A percentile compares a stretch with the other conserved stretches of the same genome.
Conservation (phyloP, 2,329 filamentous ascomycete genomes). For the Venturia effusa region DNA sequence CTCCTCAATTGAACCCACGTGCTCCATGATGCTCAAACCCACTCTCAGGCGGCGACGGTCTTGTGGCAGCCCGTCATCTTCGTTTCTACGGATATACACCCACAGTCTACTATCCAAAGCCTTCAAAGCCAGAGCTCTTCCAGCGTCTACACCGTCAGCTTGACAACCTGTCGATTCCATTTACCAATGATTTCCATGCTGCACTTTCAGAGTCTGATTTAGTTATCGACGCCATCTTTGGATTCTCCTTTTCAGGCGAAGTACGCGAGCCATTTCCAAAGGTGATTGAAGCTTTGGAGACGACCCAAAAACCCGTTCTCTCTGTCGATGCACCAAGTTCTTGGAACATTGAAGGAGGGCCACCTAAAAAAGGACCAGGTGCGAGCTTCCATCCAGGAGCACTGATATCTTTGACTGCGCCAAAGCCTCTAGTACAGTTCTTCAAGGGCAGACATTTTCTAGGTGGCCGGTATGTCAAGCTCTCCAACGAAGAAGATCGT, state of each 20-base stretch:
- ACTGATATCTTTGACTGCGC: slow-evolving; percentile 81
- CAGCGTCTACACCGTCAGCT: slow-evolving; percentile 78
- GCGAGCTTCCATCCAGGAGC: slow-evolving; percentile 69
- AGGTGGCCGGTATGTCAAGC: slow-evolving; percentile 56
- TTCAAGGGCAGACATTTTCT: slow-evolving; percentile 87
- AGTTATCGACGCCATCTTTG: slow-evolving; percentile 87
- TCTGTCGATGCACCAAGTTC: slow-evolving; percentile 89
- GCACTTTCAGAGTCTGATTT: slow-evolving; percentile 63
- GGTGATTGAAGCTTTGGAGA: slow-evolving; percentile 67
- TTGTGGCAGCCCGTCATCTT: slow-evolving; percentile 87
- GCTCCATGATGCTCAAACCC: background rate
- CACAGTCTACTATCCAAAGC: slow-evolving; percentile 85
- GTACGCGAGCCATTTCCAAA: slow-evolving; percentile 84
- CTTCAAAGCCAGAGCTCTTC: slow-evolving; percentile 69
- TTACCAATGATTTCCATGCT: slow-evolving; percentile 65
- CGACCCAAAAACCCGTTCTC: slow-evolving; percentile 64
- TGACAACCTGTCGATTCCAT: slow-evolving; percentile 69
- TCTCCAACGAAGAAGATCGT: too few species aligned
- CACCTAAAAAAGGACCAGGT: slow-evolving; percentile 65
- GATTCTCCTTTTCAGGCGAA: slow-evolving; percentile 86
- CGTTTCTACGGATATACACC: slow-evolving; percentile 86
- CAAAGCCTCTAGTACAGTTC: slow-evolving; percentile 76
- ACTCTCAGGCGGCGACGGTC: slow-evolving; percentile 69
- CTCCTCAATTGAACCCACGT: background rate
- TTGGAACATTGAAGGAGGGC: slow-evolving; percentile 85